phyloP scores from a whole-genome alignment of 108 stramenopile species.

The Aurantiochytrium sp. region DNA sequence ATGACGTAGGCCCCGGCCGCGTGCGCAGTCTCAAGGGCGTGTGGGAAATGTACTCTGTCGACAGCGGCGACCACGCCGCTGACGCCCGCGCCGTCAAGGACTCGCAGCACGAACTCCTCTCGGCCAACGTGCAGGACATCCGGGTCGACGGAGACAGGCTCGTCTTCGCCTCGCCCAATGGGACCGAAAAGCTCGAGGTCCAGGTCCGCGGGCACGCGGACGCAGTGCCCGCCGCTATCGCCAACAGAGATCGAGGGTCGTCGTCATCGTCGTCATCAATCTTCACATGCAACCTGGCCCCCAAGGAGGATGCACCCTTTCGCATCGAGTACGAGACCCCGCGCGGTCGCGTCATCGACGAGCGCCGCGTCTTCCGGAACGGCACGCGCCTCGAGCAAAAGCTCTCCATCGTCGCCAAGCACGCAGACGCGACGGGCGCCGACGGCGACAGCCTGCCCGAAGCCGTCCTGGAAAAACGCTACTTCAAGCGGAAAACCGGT shows the following conservation, averaged over 20 bases:
- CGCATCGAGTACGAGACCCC: slow-evolving; percentile 10
- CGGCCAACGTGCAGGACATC: not conserved
- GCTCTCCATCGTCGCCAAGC: not conserved
- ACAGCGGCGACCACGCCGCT: not conserved
- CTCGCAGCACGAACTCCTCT: not conserved
- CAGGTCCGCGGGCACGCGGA: not conserved
- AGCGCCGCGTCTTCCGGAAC: not conserved
- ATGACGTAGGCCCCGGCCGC: not conserved
- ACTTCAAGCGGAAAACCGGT: not conserved
- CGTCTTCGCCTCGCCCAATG: not conserved
- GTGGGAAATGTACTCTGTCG: not conserved
- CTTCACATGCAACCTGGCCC: too few relatives aligned
- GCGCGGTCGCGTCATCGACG: not conserved
- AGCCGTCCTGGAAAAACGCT: not conserved
- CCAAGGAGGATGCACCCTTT: not conserved
- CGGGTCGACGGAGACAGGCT: not conserved
- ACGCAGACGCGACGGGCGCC: not conserved
- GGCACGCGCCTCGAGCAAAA: slow-evolving; percentile 14
- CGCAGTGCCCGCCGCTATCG: too few relatives aligned
- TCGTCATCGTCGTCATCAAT: too few relatives aligned
- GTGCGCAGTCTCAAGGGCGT: not conserved
- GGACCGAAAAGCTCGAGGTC: not conserved
- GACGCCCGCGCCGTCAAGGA: not conserved
- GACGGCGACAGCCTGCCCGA: not conserved
- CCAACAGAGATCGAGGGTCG: too few relatives aligned